phyloP scores from a whole-genome alignment of 331 rosid genomes.

The Cydonia oblonga region DNA sequence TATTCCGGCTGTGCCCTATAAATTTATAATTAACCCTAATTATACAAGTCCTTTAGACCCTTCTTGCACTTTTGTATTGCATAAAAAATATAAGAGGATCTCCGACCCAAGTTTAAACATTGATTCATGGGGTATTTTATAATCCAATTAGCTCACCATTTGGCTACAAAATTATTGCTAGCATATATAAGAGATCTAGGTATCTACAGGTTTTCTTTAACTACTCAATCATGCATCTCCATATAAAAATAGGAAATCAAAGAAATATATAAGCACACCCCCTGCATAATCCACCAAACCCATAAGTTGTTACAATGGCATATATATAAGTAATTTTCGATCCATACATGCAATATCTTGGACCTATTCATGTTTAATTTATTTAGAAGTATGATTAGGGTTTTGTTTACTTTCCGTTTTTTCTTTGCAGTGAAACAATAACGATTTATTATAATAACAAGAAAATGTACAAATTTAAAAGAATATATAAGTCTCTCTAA shows the following conservation, averaged over 20 bases:
- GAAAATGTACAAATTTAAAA: no score
- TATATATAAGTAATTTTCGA: not conserved
- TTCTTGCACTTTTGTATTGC: constrained; percentile 14
- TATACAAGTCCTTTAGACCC: constrained; percentile 10
- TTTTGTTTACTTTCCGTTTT: no score
- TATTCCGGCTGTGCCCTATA: constrained; percentile 28
- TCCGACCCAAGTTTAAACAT: constrained; percentile 26
- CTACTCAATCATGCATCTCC: constrained; percentile 25
- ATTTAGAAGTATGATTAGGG: no score
- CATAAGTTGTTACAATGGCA: not conserved
- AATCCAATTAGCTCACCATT: constrained; percentile 12
- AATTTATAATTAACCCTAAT: constrained; percentile 7
- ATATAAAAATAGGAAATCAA: not conserved
- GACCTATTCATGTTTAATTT: no score
- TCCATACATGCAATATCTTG: not conserved
- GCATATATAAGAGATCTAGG: constrained; percentile 19
- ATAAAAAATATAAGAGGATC: constrained; percentile 28
- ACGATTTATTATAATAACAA: no score
- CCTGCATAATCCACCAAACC: constrained; percentile 11
- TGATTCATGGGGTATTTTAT: constrained; percentile 35
- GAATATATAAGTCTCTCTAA: no score
- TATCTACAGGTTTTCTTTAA: constrained; percentile 16
- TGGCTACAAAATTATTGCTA: constrained; percentile 3
- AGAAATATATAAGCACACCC: not conserved
- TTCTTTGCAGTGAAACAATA: no score